phyloP scores from a whole-genome alignment of 345 rosid genomes.

The Arabis hirsuta region DNA sequence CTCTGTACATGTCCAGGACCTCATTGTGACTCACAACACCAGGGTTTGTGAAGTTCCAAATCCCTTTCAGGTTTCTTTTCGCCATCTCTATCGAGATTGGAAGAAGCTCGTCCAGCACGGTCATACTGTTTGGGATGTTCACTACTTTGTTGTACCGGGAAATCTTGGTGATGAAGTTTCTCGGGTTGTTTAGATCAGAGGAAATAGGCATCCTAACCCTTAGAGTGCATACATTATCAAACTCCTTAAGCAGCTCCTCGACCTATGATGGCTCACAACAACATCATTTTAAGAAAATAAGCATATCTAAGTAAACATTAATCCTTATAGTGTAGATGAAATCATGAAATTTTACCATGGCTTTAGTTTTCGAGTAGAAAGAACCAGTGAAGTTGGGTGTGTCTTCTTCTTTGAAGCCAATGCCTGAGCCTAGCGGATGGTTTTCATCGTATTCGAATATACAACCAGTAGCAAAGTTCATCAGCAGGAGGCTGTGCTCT shows the following conservation, averaged over 20 bases:
- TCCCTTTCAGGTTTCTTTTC: slow-evolving; percentile 52
- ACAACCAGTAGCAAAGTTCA: slow-evolving; percentile 77
- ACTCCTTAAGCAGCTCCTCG: slow-evolving; percentile 54
- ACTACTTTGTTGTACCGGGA: slow-evolving; percentile 55
- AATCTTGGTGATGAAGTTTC: slow-evolving; percentile 59
- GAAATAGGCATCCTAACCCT: slow-evolving; percentile 60
- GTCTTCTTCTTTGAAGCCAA: slow-evolving; percentile 71
- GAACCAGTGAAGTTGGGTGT: slow-evolving; percentile 67
- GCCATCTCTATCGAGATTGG: slow-evolving; percentile 65
- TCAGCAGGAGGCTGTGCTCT: slow-evolving; percentile 62
- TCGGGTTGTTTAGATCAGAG: slow-evolving; percentile 56
- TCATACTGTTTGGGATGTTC: slow-evolving; percentile 65
- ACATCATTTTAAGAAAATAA: neutral
- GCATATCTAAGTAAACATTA: slow-evolving; percentile 2
- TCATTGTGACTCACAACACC: slow-evolving; percentile 61
- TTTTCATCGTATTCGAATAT: slow-evolving; percentile 67
- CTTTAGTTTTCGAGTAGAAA: slow-evolving; percentile 75
- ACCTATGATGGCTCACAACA: slow-evolving; percentile 42
- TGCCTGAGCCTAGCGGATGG: slow-evolving; percentile 62
- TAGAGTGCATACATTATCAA: slow-evolving; percentile 57
- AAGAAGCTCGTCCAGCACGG: slow-evolving; percentile 60
- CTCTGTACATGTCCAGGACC: slow-evolving; percentile 54
- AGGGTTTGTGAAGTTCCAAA: slow-evolving; percentile 64
- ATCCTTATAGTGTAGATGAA: slow-evolving; percentile 1
- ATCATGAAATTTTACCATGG: slow-evolving; percentile 53